Evolutionary conservation across 129 eudicot genomes (phyloP).

Genomic region (Lactuca saligna): DNA sequence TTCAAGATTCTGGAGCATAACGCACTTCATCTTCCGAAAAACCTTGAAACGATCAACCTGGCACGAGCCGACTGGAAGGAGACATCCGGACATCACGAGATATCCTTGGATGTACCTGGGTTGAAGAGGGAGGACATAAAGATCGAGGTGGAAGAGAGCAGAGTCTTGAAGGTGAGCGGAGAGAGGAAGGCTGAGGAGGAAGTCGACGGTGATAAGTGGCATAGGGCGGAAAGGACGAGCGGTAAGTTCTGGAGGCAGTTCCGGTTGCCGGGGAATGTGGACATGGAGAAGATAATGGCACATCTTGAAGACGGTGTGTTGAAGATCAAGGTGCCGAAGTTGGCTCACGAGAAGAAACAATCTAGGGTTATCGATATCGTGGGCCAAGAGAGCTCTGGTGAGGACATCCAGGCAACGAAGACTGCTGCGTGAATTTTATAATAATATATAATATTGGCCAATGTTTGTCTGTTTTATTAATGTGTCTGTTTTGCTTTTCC

Average conservation of each 20-base stretch:
- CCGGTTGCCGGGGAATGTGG: conserved; percentile 46
- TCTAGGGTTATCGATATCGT: conserved; percentile 36
- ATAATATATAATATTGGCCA: too few relatives aligned
- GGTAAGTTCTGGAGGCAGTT: conserved; percentile 59
- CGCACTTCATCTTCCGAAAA: conserved; percentile 35
- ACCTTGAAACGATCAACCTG: conserved; percentile 31
- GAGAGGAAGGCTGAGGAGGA: conserved; percentile 41
- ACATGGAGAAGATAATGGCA: conserved; percentile 41
- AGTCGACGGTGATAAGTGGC: conserved; percentile 47
- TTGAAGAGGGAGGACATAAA: conserved; percentile 42
- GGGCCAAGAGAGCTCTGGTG: conserved; percentile 20
- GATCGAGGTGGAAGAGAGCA: conserved; percentile 51
- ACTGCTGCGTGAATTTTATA: background rate
- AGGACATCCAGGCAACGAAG: conserved; percentile 30
- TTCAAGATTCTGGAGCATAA: conserved; percentile 46
- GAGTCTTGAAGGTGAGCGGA: conserved; percentile 45
- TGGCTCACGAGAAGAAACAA: conserved; percentile 39
- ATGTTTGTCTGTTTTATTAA: too few relatives aligned
- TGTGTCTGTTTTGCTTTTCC: too few relatives aligned
- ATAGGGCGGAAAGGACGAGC: conserved; percentile 48
- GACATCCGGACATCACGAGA: conserved; percentile 37
- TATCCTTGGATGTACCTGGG: conserved; percentile 45
- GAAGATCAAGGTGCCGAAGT: conserved; percentile 40
- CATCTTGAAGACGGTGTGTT: conserved; percentile 45
- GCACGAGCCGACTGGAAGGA: conserved; percentile 61